Percentiles rank a stretch among this genome's conserved stretches.
Conservation (phyloP, 148 eudicot genomes). For the Persicaria maculosa region DNA sequence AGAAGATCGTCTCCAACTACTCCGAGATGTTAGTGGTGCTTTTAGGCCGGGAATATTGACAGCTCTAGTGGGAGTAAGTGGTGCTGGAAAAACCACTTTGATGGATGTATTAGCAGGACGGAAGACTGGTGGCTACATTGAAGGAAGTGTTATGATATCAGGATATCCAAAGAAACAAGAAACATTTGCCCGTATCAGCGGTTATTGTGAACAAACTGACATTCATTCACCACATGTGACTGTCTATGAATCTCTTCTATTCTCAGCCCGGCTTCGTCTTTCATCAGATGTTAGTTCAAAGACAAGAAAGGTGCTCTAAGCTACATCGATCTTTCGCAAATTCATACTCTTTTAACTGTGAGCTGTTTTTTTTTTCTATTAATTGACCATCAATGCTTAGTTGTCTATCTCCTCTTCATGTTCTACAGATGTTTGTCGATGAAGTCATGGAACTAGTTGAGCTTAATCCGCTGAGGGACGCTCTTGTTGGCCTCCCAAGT, state of each 20-base stretch:
- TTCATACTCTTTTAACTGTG: not conserved
- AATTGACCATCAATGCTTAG: not conserved
- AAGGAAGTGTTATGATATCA: slow-evolving; percentile 47
- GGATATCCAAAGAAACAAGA: slow-evolving; percentile 62
- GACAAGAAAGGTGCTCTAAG: slow-evolving; percentile 37
- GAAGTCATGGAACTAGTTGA: slow-evolving; percentile 70
- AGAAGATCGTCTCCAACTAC: slow-evolving; percentile 49
- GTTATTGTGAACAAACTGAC: slow-evolving; percentile 72
- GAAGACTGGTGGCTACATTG: slow-evolving; percentile 60
- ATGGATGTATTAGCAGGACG: slow-evolving; percentile 73
- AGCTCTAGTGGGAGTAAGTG: slow-evolving; percentile 74
- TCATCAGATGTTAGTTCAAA: slow-evolving; percentile 31
- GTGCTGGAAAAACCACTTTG: slow-evolving; percentile 73
- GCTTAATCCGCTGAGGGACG: slow-evolving; percentile 57
- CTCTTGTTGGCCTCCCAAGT: slow-evolving; percentile 69
- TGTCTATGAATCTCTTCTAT: slow-evolving; percentile 61
- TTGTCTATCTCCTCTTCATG: not conserved
- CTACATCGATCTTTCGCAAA: not conserved
- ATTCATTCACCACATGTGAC: slow-evolving; percentile 74
- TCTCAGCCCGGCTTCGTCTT: slow-evolving; percentile 73
- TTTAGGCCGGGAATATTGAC: slow-evolving; percentile 70
- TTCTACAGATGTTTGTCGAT: slow-evolving; percentile 48
- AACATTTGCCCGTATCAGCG: slow-evolving; percentile 66
- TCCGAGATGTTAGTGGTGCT: slow-evolving; percentile 66
- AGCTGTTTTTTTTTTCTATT: not conserved